These are phyloP conservation scores for Chlorella sp. DNA, from an alignment of 139 green algal species.

Conservation along the genomic window DNA sequence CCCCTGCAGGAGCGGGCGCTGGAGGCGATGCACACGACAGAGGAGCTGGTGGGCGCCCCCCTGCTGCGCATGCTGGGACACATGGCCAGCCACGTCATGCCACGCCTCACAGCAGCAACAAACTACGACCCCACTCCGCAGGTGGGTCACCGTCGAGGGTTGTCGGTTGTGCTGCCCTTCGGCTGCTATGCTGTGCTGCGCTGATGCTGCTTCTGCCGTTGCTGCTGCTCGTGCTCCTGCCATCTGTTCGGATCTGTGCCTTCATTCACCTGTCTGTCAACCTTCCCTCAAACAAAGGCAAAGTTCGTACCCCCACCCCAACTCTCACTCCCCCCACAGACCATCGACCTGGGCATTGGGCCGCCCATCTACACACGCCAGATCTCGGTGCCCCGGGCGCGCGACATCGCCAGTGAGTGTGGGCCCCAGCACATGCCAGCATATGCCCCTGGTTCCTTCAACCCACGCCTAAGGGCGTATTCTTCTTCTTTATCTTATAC, in stretches of 20 bases:
- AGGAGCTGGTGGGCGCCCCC: conserved; percentile 13
- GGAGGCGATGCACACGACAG: neutral
- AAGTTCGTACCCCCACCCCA: neutral
- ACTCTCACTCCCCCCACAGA: neutral
- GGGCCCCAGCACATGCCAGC: neutral
- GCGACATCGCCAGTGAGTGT: neutral
- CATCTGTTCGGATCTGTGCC: neutral
- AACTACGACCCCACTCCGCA: conserved; percentile 15
- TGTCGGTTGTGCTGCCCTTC: no score
- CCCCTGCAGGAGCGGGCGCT: neutral
- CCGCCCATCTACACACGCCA: neutral
- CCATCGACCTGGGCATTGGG: neutral
- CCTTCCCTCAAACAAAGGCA: neutral
- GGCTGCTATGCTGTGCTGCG: neutral
- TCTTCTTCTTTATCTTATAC: no score
- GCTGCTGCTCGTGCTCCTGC: neutral
- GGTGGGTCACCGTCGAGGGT: no score
- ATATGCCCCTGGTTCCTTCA: neutral
- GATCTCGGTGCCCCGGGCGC: neutral
- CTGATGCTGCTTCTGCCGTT: no score
- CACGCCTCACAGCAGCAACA: neutral
- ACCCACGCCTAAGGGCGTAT: no score
- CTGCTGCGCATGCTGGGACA: conserved; percentile 8
- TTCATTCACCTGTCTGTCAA: neutral
- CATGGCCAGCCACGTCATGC: neutral